Evolutionary conservation across 257 asterid genomes (phyloP), one percentile per base, ranked within the genome.

Genomic region (Osmanthus fragrans): DNA sequence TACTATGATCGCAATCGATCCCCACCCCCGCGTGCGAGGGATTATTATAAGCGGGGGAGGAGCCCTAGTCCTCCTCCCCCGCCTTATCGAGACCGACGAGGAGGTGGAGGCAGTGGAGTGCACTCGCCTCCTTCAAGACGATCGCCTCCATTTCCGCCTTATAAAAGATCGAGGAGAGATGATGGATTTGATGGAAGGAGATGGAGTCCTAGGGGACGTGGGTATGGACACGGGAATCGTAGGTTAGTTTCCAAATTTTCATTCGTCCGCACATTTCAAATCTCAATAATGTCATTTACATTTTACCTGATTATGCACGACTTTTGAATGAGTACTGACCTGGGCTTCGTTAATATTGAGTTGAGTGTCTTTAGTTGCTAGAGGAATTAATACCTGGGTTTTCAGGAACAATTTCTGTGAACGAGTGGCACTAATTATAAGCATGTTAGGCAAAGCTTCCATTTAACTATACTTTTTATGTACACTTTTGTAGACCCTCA

Each of bases 31-130:
- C 85, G 94, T 11, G 88, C 88, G 7, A 89, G 97, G 73, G 98
- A 90, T 45, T 88, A 79, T 77, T 85, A 84, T 45, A 94, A 94
- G 86, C 86, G 98, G 33, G 92, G 92, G 32, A 73, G 98, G 70
- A 94, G 97, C 70, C 86, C 90, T 15, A 94, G 98, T 76, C 98
- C 97, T 71, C 97, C 98, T 33, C 97, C 98, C 0, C 97, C 96
- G 29, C 92, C 92, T 21, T 90, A 89, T 58, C 88, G 96, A 10
- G 97, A 89, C 72, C 90, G 97, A 19, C 90, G 98, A 2, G 96
- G 90, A 18, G 63, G 74, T 7, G 85, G 92, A 27, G 91, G 33
- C 68, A 63, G 68, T 63, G 69, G 94, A 21, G 82, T 83, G 29
- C 92, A 90, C 86, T 92, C 98, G 5, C 96, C 98, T 12, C 91